Base-by-base conservation (phyloP, 805 yeast genomes). In the Lachancea sp. region DNA sequence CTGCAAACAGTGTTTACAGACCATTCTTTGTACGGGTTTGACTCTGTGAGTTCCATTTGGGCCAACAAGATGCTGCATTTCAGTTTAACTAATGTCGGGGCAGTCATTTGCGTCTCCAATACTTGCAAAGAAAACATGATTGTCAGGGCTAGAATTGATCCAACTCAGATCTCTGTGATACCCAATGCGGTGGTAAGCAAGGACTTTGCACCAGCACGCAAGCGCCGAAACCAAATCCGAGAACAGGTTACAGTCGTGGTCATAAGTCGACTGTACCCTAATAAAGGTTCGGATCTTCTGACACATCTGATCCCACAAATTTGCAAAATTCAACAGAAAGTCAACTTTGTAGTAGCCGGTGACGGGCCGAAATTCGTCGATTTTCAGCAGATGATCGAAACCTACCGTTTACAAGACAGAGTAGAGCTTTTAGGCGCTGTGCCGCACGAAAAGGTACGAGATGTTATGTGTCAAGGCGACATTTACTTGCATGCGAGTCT, bases 71-170 rank as follows among this genome's bases (percentile, higher is more conserved):
- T 84, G 4, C 65, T 92, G 46, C 83, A 83, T 52, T 92, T 88
- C 64, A 78, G 95, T 0, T 62, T 87, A 42, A 81, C 83, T 29
- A 95, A 87, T 52, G 78, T 88, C 4, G 96, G 95, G 43, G 90
- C 90, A 58, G 87, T 85, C 34, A 90, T 92, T n/a, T 86, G 97
- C 62, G 99, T 92, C 2, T 84, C 95, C 3, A 92, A 92, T 56
- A 90, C 97, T 0, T 87, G 97, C 60, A 89, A 92, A 55, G 99
- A 92, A 51, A 92, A 92, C 58, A 88, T 95, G 7, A 96, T 89
- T 4, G 68, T 92, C 9, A 68, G 99, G 38, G 95, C 95, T 0
- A 75, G 83, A 1, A 63, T 89, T 29, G 84, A 86, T 48, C 97
- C 97, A 0, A 55, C 72, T 4, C 65, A 66, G 37, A 90, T 88